phyloP scores from a whole-genome alignment of 768 basidiomycete genomes.

The Russula virescens region DNA sequence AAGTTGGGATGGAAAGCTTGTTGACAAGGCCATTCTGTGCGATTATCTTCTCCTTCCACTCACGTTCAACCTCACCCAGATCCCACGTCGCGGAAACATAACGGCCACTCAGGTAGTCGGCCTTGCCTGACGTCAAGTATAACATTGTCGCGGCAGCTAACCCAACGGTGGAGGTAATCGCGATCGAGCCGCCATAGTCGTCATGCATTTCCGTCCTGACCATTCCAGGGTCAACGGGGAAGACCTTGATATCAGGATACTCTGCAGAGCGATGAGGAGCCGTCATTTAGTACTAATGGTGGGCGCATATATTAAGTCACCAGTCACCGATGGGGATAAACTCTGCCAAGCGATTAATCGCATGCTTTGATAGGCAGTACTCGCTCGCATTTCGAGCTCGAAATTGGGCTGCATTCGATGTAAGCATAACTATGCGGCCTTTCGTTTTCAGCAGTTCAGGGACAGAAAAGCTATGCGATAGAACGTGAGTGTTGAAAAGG shows the following conservation, averaged over 20 bases:
- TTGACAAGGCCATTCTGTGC: background rate
- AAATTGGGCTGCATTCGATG: background rate
- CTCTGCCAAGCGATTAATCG: background rate
- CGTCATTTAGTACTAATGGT: no score
- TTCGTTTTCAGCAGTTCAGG: background rate
- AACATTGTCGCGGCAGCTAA: background rate
- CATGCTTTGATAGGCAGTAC: constrained; percentile 2
- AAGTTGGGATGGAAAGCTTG: background rate
- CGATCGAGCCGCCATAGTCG: background rate
- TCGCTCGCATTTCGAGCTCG: background rate
- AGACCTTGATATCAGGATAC: background rate
- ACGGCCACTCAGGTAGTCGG: background rate
- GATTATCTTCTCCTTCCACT: constrained; percentile 11
- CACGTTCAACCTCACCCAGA: background rate
- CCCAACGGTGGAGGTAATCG: background rate
- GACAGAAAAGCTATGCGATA: background rate
- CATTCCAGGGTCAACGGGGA: background rate
- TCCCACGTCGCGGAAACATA: background rate
- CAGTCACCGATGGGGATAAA: background rate
- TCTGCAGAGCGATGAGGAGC: background rate
- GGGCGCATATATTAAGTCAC: no score
- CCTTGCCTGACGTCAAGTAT: background rate
- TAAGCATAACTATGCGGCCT: background rate
- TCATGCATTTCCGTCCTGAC: background rate
- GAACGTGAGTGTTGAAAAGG: background rate